Evolutionary conservation across 139 green algal genomes (phyloP).

Genomic region (Chloropicon primus): DNA sequence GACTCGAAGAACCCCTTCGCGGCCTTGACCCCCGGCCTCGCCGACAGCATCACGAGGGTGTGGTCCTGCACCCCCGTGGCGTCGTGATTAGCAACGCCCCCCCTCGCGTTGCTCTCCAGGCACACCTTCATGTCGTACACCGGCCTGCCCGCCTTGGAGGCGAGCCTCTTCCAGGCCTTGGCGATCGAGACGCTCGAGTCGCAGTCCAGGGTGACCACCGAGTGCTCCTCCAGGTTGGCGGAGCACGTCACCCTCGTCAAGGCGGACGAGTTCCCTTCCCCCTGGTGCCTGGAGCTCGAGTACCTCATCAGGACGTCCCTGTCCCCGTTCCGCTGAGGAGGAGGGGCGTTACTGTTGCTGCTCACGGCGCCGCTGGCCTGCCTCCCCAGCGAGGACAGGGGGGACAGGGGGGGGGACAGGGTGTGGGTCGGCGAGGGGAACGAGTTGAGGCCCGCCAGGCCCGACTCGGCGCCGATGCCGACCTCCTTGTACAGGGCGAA

Average conservation of each 20-base stretch:
- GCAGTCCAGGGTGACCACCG: background rate
- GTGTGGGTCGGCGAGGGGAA: background rate
- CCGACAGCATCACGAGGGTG: background rate
- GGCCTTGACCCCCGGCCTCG: background rate
- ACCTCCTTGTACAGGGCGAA: constrained; percentile 10
- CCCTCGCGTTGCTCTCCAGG: background rate
- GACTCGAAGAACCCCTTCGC: background rate
- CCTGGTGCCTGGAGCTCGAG: background rate
- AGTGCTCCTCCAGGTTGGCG: background rate
- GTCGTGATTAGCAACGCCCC: no score
- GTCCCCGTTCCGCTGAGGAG: no score
- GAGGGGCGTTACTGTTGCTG: no score
- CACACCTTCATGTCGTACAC: background rate
- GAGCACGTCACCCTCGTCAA: no score
- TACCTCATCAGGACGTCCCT: background rate
- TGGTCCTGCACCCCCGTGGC: background rate
- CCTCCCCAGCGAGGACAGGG: background rate
- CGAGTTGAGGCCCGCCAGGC: background rate
- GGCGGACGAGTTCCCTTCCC: no score
- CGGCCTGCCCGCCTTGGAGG: background rate
- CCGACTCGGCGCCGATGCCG: background rate
- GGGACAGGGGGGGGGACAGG: background rate
- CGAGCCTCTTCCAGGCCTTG: background rate
- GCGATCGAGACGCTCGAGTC: background rate
- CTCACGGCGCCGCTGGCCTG: no score